Percentiles rank a stretch among this genome's conserved stretches.
Evolutionary conservation across 2,329 filamentous ascomycete genomes (phyloP).

Genomic region (Alternaria dauci): DNA sequence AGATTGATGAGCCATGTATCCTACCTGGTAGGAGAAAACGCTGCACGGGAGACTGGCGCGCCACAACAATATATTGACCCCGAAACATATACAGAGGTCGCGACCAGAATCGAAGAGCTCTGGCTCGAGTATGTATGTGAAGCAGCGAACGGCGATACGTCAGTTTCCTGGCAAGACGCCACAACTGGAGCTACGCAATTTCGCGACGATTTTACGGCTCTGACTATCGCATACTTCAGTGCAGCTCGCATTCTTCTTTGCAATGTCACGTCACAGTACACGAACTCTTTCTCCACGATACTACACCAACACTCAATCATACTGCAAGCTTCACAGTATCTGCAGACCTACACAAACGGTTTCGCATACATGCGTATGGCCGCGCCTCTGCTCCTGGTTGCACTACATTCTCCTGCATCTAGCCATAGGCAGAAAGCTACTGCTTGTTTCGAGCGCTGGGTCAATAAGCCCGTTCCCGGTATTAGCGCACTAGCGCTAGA

Average conservation of each 20-base stretch:
- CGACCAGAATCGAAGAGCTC: conserved; percentile 24
- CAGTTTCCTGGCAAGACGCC: conserved; percentile 13
- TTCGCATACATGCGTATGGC: conserved; percentile 46
- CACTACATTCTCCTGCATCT: conserved; percentile 28
- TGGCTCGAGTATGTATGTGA: conserved; percentile 31
- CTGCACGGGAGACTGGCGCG: conserved; percentile 7
- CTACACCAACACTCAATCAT: conserved; percentile 25
- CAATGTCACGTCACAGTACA: conserved; percentile 19
- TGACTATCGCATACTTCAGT: conserved; percentile 35
- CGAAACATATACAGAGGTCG: background rate
- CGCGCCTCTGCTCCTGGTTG: conserved; percentile 40
- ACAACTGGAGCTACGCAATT: conserved; percentile 16
- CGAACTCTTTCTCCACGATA: conserved; percentile 13
- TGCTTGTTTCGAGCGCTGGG: conserved; percentile 33
- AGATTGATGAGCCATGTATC: conserved; percentile 32
- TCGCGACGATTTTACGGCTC: conserved; percentile 37
- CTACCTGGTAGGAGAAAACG: conserved; percentile 27
- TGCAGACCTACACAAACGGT: conserved; percentile 31
- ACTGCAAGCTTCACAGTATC: conserved; percentile 30
- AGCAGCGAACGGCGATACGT: conserved; percentile 11
- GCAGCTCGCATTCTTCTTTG: conserved; percentile 30
- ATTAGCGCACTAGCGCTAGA: conserved; percentile 39
- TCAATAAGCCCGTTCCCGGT: conserved; percentile 33
- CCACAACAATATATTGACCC: background rate
- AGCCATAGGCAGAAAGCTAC: conserved; percentile 27